These are phyloP conservation scores for Fragilaria crotonensis DNA, from an alignment of 108 stramenopile genomes.

Conservation along the genomic window DNA sequence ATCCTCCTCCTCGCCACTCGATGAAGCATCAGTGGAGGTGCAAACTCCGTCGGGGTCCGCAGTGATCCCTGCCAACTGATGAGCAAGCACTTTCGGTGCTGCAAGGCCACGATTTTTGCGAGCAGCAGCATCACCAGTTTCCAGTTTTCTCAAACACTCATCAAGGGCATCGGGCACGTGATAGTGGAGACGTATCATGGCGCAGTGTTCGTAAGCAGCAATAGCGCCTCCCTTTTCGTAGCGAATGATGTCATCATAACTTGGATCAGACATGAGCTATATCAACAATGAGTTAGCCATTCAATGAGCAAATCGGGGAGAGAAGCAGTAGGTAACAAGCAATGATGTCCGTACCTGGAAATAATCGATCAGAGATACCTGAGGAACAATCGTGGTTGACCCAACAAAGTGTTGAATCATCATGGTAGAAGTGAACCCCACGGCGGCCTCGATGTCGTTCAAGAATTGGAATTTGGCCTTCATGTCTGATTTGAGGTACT, in stretches of 20 bases:
- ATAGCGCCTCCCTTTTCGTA: constrained; percentile 70
- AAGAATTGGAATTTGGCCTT: constrained; percentile 75
- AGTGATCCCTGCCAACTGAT: background rate
- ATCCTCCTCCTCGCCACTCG: background rate
- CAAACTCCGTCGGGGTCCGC: background rate
- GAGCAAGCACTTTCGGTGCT: background rate
- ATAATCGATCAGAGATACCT: constrained; percentile 64
- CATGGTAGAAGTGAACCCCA: constrained; percentile 75
- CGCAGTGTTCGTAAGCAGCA: constrained; percentile 77
- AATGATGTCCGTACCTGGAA: constrained; percentile 42
- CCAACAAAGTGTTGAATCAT: constrained; percentile 62
- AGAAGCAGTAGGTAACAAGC: too few relatives aligned
- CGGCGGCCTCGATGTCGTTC: constrained; percentile 77
- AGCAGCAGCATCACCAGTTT: constrained; percentile 6
- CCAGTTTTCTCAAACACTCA: constrained; percentile 69
- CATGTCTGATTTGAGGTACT: constrained; percentile 74
- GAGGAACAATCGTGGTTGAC: constrained; percentile 81
- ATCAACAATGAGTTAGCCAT: too few relatives aligned
- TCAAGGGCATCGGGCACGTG: constrained; percentile 71
- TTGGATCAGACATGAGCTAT: constrained; percentile 56
- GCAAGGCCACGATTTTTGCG: constrained; percentile 1
- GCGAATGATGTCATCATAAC: constrained; percentile 31
- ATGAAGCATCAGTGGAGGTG: background rate
- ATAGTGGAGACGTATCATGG: constrained; percentile 81
- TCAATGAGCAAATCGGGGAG: too few relatives aligned